phyloP scores from a whole-genome alignment of 805 yeast genomes.

The Candida boleticola region DNA sequence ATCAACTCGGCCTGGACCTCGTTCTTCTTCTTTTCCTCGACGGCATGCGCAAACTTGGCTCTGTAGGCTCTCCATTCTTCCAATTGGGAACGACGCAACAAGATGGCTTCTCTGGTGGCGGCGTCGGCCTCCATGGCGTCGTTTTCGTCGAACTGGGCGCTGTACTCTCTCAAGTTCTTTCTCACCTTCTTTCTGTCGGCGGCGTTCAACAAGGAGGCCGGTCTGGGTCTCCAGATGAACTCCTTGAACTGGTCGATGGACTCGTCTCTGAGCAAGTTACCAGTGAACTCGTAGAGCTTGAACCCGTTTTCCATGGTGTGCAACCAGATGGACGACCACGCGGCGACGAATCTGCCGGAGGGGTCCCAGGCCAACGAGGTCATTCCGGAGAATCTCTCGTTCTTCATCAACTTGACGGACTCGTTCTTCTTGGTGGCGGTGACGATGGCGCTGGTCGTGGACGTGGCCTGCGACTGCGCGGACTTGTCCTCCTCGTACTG shows the following conservation, averaged over 20 bases:
- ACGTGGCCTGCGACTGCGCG: conserved; percentile 1
- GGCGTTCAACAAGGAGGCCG: conserved; percentile 68
- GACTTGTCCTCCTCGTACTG: conserved; percentile 72
- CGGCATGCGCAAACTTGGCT: conserved; percentile 31
- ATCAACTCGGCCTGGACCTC: conserved; percentile 53
- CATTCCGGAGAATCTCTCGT: conserved; percentile 70
- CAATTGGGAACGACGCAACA: conserved; percentile 75
- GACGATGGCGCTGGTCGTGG: conserved; percentile 32
- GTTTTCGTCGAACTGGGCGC: conserved; percentile 88
- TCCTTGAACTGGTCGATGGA: conserved; percentile 79
- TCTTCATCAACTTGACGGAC: conserved; percentile 59
- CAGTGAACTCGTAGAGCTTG: conserved; percentile 82
- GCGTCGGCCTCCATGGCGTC: conserved; percentile 96
- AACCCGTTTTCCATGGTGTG: conserved; percentile 88
- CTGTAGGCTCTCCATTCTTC: conserved; percentile 88
- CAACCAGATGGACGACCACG: conserved; percentile 84
- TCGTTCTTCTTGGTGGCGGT: conserved; percentile 50
- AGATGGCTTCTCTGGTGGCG: conserved; percentile 84
- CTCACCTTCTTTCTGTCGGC: conserved; percentile 86
- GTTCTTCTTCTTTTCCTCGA: conserved; percentile 45
- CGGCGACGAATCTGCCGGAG: conserved; percentile 86
- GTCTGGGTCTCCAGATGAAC: conserved; percentile 97
- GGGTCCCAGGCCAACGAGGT: conserved; percentile 93
- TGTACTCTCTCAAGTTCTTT: conserved; percentile 83
- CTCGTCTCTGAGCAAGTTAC: conserved; percentile 73